Evolutionary conservation across 75 land plant species (phyloP).

Genomic region (Sequoiadendron giganteum): DNA sequence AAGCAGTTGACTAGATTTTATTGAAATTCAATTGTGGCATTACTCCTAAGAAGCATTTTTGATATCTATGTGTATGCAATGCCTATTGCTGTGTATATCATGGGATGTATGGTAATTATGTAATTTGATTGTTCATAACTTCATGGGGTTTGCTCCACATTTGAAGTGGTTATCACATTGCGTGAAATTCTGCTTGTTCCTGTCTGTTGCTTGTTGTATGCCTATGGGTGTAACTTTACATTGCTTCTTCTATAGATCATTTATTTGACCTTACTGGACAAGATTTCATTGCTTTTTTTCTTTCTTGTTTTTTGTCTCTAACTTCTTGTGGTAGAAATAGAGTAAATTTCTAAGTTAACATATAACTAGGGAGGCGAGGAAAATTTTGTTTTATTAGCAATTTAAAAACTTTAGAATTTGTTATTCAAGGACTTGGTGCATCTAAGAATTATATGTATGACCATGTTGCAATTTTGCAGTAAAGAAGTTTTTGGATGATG

Average conservation of each 20-base stretch:
- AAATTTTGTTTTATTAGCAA: neutral
- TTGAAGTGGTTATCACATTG: neutral
- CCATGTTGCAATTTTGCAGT: constrained; percentile 16
- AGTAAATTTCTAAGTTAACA: neutral
- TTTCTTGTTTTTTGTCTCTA: neutral
- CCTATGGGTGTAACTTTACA: neutral
- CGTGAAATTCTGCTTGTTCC: neutral
- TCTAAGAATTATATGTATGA: neutral
- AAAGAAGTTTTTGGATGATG: constrained; percentile 12
- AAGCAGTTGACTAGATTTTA: neutral
- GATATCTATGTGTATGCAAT: neutral
- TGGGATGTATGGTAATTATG: neutral
- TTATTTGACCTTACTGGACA: neutral
- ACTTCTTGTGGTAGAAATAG: neutral
- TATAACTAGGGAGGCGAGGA: neutral
- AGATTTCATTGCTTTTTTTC: neutral
- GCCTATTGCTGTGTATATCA: neutral
- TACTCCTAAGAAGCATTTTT: neutral
- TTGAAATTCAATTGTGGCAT: neutral
- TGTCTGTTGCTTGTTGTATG: neutral
- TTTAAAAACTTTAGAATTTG: neutral
- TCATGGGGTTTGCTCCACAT: neutral
- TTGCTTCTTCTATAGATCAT: neutral
- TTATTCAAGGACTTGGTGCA: neutral
- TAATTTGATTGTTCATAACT: neutral